Evolutionary conservation across 1,284 basidiomycete species (phyloP), one percentile per base, ranked within the genome.

Genomic region (Cutaneotrichosporon cavernicola): DNA sequence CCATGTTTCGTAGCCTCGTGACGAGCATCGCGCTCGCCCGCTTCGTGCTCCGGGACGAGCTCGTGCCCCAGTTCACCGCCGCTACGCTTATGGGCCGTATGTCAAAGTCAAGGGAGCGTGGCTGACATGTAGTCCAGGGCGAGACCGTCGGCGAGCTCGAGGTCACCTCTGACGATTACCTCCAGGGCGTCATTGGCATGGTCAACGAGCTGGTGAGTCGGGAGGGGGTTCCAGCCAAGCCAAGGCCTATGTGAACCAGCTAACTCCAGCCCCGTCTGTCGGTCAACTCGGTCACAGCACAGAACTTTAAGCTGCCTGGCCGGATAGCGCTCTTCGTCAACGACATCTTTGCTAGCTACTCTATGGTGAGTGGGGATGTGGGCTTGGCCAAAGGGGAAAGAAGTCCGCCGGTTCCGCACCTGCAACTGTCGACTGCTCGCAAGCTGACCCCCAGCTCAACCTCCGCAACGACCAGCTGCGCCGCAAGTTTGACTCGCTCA

Each of bases 281-380:
- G 0, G 72, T 80, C 70, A 81, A 81, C 67, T 72, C 80, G 16
- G 80, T 81, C 18, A 81, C 80, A 5, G 70, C 78, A 11, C 74
- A 76, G 61, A 81, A 81, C 69, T 81, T 78, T 68, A 65, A 71
- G 26, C 70, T 80, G 13, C 77, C 80, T 8, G 69, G 75, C n/a
- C 73, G 76, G 61, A 81, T 81, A 63, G 76, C 80, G 7, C 63
- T 71, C 13, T 81, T 81, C 58, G 79, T 81, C 63, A 79, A 78
- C 55, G 80, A 81, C 64, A 73, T 81, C 57, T 81, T 81, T 64
- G 79, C 79, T 6, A 75, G 74, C 31, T 81, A 79, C 71, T 80
- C 80, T 21, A 68, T 81, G 52, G 76, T 81, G 56, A 61, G 77
- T 69, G n/a, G 34, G 18, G 5, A 14, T 55, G 53, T 36, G 32